Conservation (phyloP, 352 stramenopile genomes). For the Pythium oligandrum region DNA sequence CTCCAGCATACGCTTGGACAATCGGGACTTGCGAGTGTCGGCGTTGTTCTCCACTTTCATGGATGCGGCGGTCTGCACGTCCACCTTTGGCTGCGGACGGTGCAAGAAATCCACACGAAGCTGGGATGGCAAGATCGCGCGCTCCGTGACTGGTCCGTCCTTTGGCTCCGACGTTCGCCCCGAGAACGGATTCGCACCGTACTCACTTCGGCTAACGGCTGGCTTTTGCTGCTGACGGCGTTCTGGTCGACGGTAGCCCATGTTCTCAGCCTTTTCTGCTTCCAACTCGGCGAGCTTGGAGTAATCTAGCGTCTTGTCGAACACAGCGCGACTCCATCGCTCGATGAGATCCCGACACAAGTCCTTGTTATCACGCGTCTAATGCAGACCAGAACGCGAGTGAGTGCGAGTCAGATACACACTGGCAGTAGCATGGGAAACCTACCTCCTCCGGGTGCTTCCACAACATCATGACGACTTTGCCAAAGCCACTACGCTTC, state of each 20-base stretch:
- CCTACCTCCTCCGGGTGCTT: constrained; percentile 81
- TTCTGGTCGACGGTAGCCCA: constrained; percentile 59
- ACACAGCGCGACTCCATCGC: constrained; percentile 83
- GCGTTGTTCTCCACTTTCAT: constrained; percentile 50
- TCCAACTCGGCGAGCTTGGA: constrained; percentile 83
- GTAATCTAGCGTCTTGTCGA: constrained; percentile 87
- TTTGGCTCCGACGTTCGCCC: constrained; percentile 17
- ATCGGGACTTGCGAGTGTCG: constrained; percentile 74
- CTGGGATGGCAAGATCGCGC: constrained; percentile 63
- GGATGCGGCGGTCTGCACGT: constrained; percentile 47
- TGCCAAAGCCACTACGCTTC: constrained; percentile 86
- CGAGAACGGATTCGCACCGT: constrained; percentile 53
- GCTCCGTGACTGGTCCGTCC: constrained; percentile 46
- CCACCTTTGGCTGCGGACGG: constrained; percentile 77
- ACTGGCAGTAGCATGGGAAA: too few species aligned
- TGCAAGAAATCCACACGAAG: constrained; percentile 82
- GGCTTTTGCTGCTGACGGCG: constrained; percentile 10
- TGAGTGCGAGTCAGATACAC: background rate
- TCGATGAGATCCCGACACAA: constrained; percentile 81
- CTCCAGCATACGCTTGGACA: constrained; percentile 86
- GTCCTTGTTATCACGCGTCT: constrained; percentile 86
- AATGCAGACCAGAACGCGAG: background rate
- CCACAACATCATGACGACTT: constrained; percentile 86
- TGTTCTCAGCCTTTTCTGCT: constrained; percentile 81
- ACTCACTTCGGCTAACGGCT: constrained; percentile 11